Base-by-base conservation (phyloP, 2,329 filamentous ascomycete genomes). In the Fusarium armeniacum region DNA sequence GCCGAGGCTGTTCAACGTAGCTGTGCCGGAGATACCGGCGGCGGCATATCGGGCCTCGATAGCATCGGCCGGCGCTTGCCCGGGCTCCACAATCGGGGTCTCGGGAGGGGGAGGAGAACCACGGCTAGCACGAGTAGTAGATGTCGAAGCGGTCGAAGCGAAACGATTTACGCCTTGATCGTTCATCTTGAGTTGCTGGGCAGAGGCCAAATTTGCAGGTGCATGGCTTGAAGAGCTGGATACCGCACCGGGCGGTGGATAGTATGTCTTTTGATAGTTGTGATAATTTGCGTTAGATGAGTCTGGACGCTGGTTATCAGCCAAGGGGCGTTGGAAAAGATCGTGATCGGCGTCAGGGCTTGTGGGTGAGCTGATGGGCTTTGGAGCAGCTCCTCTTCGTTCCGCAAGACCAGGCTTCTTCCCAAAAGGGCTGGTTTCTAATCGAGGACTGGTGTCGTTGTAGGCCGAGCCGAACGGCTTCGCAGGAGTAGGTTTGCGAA, bases 101-200 rank as follows among this genome's bases (percentile, higher is more conserved):
- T 98, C 95, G 11, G 96, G 96, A 2, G 96, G 96, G 6, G 96
- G 95, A 7, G 96, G 96, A 30, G 95, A 98, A 44, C 96, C 96
- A 73, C 96, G 88, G 76, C 92, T 94, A 22, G 96, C 96, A 70
- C 93, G 90, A 3, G 95, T 98, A 1, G 96, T 99, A 3, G 94
- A 97, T 15, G 90, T 97, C 0, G 96, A 98, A 16, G 95, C 94
- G 10, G 93, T 97, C 4, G 95, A 98, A 13, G 86, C 85, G 70
- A 90, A 89, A 45, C 89, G 85, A 75, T 87, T 90, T 68, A 91
- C 85, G 32, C 83, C 82, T 52, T 74, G 81, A n/a, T 85, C 83
- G 30, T 75, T 75, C n/a, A 81, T 78, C 76, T 64, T 73, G 22
- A 71, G 47, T 41, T 76, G 69, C 61, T 77, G 61, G 45, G 62